These are phyloP conservation scores for Cornus controversa DNA, from an alignment of 148 eudicot species.

Conservation along the genomic window DNA sequence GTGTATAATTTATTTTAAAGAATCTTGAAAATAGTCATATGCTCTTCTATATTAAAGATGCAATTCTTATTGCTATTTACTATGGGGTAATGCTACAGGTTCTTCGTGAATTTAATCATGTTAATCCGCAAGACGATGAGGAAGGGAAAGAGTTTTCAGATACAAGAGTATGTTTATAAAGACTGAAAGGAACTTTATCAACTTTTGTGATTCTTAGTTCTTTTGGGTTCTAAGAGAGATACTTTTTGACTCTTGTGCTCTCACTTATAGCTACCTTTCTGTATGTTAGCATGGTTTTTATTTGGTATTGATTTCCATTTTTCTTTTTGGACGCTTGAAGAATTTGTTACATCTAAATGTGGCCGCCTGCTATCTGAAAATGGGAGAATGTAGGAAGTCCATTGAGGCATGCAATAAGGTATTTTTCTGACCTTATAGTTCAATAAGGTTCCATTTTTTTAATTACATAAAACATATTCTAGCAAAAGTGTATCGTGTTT, in stretches of 20 bases:
- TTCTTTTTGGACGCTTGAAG: conserved; percentile 35
- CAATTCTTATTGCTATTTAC: not conserved
- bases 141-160: conserved; percentile 87
- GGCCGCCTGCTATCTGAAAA: conserved; percentile 89
- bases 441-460: not conserved
- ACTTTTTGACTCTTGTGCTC: not conserved
- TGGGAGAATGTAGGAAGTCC: conserved; percentile 93
- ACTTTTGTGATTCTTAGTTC: not conserved
- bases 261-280: not conserved
- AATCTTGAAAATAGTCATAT: not conserved
- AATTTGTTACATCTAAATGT: conserved; percentile 86
- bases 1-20: not conserved
- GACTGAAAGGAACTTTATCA: not conserved
- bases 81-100: conserved; percentile 46
- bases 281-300: not conserved
- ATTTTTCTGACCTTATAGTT: conserved; percentile 9
- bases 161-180: conserved; percentile 48
- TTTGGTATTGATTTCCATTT: conserved; percentile 7
- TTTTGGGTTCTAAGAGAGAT: not conserved
- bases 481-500: not conserved
- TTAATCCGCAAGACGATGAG: conserved; percentile 88
- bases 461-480: not conserved
- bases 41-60: not conserved
- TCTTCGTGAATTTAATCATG: conserved; percentile 97
- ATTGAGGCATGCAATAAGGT: conserved; percentile 94